These are phyloP conservation scores for Ochromonas danica DNA, from an alignment of 108 stramenopile species.

Conservation along the genomic window DNA sequence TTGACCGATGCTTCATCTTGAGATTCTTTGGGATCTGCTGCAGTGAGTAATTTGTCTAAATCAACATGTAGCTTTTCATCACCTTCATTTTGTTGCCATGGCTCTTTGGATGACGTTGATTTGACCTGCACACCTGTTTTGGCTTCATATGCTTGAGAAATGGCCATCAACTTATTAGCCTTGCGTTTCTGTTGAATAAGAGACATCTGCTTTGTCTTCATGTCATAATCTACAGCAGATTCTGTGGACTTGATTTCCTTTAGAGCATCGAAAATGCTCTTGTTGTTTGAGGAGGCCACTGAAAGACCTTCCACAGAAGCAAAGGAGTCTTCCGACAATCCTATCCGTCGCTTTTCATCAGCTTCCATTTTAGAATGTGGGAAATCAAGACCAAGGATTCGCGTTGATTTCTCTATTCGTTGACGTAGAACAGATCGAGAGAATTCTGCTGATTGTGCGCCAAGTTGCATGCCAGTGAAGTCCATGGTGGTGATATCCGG, in stretches of 20 bases:
- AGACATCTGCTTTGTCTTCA: background rate
- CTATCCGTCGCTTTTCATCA: background rate
- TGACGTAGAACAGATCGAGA: background rate
- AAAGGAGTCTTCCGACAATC: background rate
- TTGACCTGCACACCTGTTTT: background rate
- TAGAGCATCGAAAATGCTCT: background rate
- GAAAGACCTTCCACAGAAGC: background rate
- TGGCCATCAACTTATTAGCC: background rate
- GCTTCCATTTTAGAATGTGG: background rate
- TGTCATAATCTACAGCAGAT: slow-evolving; percentile 1
- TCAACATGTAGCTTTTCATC: background rate
- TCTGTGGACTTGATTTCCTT: background rate
- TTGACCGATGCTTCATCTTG: slow-evolving; percentile 2
- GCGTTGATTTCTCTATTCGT: background rate
- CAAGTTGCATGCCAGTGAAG: slow-evolving; percentile 26
- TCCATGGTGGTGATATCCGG: slow-evolving; percentile 17
- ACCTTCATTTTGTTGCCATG: background rate
- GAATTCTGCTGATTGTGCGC: slow-evolving; percentile 26
- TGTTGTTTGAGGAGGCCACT: background rate
- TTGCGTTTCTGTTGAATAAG: background rate
- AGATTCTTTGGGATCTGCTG: background rate
- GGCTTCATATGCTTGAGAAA: background rate
- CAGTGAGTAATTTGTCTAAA: background rate
- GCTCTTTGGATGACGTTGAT: background rate
- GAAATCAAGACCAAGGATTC: slow-evolving; percentile 21